phyloP scores from a whole-genome alignment of 129 eudicot species.

The Tanacetum coccineum region DNA sequence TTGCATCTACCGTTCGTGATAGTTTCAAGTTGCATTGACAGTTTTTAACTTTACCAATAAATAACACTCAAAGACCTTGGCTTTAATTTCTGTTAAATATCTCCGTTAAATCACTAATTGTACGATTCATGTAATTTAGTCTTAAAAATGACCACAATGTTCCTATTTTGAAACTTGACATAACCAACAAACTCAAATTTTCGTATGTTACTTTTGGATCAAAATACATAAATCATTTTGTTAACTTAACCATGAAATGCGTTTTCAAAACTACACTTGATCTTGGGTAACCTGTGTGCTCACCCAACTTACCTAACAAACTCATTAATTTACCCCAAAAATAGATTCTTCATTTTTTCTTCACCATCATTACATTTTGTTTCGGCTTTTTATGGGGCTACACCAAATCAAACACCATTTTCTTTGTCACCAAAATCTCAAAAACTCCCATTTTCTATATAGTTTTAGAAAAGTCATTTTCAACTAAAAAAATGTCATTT shows the following conservation, averaged over 20 bases:
- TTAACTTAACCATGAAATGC: constrained; percentile 5
- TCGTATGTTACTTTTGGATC: not conserved
- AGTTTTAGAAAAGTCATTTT: too few species aligned
- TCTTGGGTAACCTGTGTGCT: not conserved
- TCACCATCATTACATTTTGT: not conserved
- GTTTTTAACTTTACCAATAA: too few species aligned
- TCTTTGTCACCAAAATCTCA: too few species aligned
- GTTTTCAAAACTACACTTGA: constrained; percentile 15
- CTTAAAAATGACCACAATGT: too few species aligned
- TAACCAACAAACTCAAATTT: not conserved
- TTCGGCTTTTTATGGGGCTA: not conserved
- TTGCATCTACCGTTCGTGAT: too few species aligned
- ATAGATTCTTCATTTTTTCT: not conserved
- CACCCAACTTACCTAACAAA: constrained; percentile 22
- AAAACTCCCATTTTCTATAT: too few species aligned
- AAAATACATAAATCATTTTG: not conserved
- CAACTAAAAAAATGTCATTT: too few species aligned
- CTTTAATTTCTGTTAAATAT: too few species aligned
- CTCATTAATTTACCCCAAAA: not conserved
- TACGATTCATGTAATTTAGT: too few species aligned
- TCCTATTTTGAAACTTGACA: not conserved
- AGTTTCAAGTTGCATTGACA: too few species aligned
- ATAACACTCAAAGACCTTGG: too few species aligned
- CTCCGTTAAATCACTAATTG: too few species aligned
- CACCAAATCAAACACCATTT: constrained; percentile 2